These are phyloP conservation scores for Cystobasidium tubakii DNA, from an alignment of 768 basidiomycete genomes.

Conservation along the genomic window DNA sequence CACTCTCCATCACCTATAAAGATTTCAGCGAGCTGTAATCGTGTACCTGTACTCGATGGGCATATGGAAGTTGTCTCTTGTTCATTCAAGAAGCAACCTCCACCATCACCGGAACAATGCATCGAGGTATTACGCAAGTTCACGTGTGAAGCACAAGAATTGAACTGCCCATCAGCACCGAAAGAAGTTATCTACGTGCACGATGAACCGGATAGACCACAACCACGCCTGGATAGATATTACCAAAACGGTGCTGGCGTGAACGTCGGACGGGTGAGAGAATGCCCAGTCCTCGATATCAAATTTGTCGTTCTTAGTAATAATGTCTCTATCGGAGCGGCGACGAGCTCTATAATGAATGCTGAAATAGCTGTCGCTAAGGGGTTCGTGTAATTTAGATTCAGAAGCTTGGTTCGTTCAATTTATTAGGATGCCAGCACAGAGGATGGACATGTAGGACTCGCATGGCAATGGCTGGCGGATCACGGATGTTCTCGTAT, in stretches of 20 bases:
- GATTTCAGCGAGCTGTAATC: conserved; percentile 85
- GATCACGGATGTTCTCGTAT: no score
- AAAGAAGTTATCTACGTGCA: conserved; percentile 80
- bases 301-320: conserved; percentile 90
- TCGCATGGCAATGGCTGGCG: no score
- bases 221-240: conserved; percentile 85
- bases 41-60: conserved; percentile 91
- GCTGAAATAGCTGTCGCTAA: conserved; percentile 53
- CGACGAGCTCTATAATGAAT: conserved; percentile 94
- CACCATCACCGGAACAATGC: conserved; percentile 80
- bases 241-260: conserved; percentile 87
- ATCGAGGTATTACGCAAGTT: conserved; percentile 70
- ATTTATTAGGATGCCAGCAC: no score
- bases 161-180: conserved; percentile 79
- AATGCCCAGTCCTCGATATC: conserved; percentile 87
- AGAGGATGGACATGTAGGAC: no score
- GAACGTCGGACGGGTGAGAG: conserved; percentile 78
- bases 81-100: conserved; percentile 68
- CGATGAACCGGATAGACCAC: conserved; percentile 84
- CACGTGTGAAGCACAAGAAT: conserved; percentile 66
- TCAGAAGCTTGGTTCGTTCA: background rate
- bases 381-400: conserved; percentile 37
- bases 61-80: conserved; percentile 87
- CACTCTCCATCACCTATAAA: conserved; percentile 72
- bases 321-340: conserved; percentile 92